phyloP scores from a whole-genome alignment of 345 rosid genomes.

The Pugionium cornutum region DNA sequence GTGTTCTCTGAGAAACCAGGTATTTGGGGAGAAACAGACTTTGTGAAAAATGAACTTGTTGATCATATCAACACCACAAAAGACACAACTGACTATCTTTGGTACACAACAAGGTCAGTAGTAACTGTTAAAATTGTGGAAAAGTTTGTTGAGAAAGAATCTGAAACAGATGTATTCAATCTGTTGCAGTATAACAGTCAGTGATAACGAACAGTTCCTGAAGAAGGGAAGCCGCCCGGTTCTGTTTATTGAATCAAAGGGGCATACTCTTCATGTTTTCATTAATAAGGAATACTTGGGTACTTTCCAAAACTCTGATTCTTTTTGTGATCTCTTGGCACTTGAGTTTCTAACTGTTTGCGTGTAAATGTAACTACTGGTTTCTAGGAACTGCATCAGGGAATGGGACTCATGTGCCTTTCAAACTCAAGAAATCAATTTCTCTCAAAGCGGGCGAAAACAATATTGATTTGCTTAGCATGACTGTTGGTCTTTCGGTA shows the following conservation, averaged over 20 bases:
- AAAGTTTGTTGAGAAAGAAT: conserved; percentile 5
- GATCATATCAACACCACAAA: conserved; percentile 87
- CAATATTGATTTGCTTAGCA: conserved; percentile 71
- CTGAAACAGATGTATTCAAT: conserved; percentile 26
- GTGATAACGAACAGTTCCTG: conserved; percentile 56
- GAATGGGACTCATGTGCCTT: conserved; percentile 67
- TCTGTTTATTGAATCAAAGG: conserved; percentile 82
- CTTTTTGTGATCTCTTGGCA: conserved; percentile 8
- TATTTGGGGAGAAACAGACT: conserved; percentile 74
- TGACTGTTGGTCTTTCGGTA: conserved; percentile 90
- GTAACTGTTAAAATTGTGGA: not conserved
- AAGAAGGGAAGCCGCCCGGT: conserved; percentile 57
- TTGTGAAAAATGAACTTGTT: conserved; percentile 55
- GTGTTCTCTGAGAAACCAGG: conserved; percentile 68
- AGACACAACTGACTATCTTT: conserved; percentile 89
- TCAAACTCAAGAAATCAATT: conserved; percentile 55
- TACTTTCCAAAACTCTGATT: conserved; percentile 28
- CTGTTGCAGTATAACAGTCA: conserved; percentile 57
- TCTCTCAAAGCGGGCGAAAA: conserved; percentile 78
- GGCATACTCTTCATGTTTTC: conserved; percentile 87
- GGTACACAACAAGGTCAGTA: conserved; percentile 91
- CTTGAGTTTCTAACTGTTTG: not conserved
- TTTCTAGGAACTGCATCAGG: conserved; percentile 72
- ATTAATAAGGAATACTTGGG: conserved; percentile 76
- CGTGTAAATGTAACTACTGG: conserved; percentile 13